A percentile compares a stretch with the other conserved stretches of the same genome.
Conservation (phyloP, 2,329 filamentous ascomycete genomes). For the Fusarium acutatum region DNA sequence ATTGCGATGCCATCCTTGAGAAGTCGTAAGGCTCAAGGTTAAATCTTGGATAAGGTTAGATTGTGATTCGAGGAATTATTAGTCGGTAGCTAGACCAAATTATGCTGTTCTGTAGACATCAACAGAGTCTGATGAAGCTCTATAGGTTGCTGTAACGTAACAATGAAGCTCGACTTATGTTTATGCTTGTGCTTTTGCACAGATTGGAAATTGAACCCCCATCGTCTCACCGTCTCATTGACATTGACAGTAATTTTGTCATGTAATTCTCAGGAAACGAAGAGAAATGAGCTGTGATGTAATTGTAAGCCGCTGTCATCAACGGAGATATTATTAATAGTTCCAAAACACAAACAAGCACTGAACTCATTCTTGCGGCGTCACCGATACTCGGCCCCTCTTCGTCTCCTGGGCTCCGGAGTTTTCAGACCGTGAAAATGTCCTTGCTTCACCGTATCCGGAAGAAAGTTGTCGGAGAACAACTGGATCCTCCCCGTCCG, state of each 20-base stretch:
- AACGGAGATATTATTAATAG: slow-evolving; percentile 22
- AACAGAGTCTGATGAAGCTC: not conserved
- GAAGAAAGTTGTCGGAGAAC: slow-evolving; percentile 3
- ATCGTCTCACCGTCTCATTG: not conserved
- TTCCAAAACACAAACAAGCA: slow-evolving; percentile 5
- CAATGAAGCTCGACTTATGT: not conserved
- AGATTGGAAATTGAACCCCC: not conserved
- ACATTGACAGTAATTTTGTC: not conserved
- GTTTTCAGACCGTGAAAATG: slow-evolving; percentile 12
- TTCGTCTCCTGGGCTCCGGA: slow-evolving; percentile 21
- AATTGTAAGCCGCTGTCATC: slow-evolving; percentile 21
- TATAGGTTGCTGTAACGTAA: not conserved
- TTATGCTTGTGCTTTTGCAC: not conserved
- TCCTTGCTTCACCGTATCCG: slow-evolving; percentile 11
- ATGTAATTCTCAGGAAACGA: not conserved
- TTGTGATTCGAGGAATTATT: not conserved
- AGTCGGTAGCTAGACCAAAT: not conserved
- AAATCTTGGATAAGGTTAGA: not conserved
- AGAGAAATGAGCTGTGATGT: slow-evolving; percentile 31
- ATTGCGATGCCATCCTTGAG: not conserved
- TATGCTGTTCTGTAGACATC: not conserved
- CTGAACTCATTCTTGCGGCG: slow-evolving; percentile 13
- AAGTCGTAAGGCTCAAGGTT: not conserved
- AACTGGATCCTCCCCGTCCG: not conserved
- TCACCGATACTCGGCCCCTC: slow-evolving; percentile 33